Percentiles rank a stretch among this genome's conserved stretches.
These are phyloP conservation scores for Epichloe sibirici DNA, from an alignment of 2,329 filamentous ascomycete genomes.

Conservation along the genomic window DNA sequence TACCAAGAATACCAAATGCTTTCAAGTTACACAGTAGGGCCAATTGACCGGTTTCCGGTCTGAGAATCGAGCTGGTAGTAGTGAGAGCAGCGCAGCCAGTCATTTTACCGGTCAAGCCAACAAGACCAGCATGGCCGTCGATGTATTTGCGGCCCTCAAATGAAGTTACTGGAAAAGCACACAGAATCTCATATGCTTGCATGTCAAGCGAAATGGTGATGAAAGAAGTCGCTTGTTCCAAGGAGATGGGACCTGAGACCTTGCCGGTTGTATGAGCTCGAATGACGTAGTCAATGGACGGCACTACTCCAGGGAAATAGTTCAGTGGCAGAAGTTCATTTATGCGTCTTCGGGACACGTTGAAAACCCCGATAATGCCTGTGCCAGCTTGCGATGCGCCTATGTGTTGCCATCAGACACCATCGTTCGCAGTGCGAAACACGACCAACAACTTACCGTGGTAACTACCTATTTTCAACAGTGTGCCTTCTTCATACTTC, in stretches of 20 bases:
- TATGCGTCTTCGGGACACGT: conserved; percentile 50
- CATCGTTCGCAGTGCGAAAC: not conserved
- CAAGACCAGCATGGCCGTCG: conserved; percentile 45
- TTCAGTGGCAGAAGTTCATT: conserved; percentile 59
- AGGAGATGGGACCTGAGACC: conserved; percentile 40
- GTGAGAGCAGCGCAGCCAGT: conserved; percentile 71
- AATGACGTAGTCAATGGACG: conserved; percentile 52
- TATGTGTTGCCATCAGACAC: conserved; percentile 9
- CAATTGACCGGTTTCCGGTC: conserved; percentile 44
- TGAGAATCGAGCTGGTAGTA: conserved; percentile 44
- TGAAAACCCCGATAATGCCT: conserved; percentile 75
- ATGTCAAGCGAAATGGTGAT: conserved; percentile 50
- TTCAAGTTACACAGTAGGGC: conserved; percentile 60
- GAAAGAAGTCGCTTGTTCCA: conserved; percentile 33
- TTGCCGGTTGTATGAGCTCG: conserved; percentile 57
- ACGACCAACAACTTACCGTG: conserved; percentile 40
- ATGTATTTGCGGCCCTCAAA: conserved; percentile 33
- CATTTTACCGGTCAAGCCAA: conserved; percentile 82
- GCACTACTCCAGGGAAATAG: conserved; percentile 58
- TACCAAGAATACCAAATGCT: conserved; percentile 63
- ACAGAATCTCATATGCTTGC: conserved; percentile 70
- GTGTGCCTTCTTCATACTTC: conserved; percentile 56
- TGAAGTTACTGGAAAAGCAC: conserved; percentile 52
- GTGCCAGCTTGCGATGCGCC: conserved; percentile 52
- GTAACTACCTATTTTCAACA: conserved; percentile 72